Evolutionary conservation across 148 eudicot species (phyloP), one percentile per base, ranked within the genome.

Genomic region (Diospyros lotus): DNA sequence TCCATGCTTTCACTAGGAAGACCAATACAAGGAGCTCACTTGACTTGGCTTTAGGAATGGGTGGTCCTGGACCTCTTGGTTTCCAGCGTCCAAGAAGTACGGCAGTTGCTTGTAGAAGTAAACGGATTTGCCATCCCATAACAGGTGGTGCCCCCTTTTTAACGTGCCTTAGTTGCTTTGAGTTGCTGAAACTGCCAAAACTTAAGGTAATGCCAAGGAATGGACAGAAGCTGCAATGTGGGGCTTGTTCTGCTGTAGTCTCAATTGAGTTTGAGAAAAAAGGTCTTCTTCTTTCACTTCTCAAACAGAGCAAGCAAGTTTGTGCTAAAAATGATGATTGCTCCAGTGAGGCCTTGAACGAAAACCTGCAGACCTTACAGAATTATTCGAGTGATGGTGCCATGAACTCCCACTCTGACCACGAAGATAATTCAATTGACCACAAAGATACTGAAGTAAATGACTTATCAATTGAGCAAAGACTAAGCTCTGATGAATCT

Each of bases 91-190:
- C 79, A 61, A 83, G 82, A 82, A 82, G 86, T 69, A 56, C 71
- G 75, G 75, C 51, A 77, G 80, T 67, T 58, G 71, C 84, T 61
- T 73, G 58, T 64, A 80, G 74, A 69, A 82, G 77, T 75, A 80
- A 78, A 78, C 79, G 76, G 67, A 72, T 78, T 68, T 81, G 82
- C 76, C 76, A 70, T 76, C 98, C 98, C 4, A 73, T 85, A 52
- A 86, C 84, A 42, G 96, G 96, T 62, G 98, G 96, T 56, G 87
- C 97, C 39, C 98, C 98, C 15, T 89, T 92, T 77, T 73, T 92
- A 62, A 64, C 90, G 68, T 95, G 98, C 80, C 59, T 60, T 70
- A 85, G 75, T 15, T 95, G 98, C 84, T 92, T 86, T 72, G 89
- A 86, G 69, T 80, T 92, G 81, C 86, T 95, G 81, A 86, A 77